Percentiles rank a stretch among this genome's conserved stretches.
Evolutionary conservation across 108 stramenopile genomes (phyloP).

Genomic region (Cyclostephanos tholiformis): DNA sequence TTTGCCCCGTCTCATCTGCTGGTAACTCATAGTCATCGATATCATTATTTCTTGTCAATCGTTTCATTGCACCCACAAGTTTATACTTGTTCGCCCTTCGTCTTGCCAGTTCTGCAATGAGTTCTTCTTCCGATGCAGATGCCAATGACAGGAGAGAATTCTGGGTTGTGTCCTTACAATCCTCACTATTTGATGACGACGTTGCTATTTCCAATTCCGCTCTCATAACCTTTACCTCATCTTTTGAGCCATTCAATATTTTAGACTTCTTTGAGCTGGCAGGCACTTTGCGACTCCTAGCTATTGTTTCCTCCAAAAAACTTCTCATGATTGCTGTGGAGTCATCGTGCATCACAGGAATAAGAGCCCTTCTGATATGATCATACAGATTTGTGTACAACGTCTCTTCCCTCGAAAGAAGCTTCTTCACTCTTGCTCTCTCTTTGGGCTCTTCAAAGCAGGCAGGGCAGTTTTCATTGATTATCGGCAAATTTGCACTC

Average conservation of each 20-base stretch:
- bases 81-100: conserved; percentile 65
- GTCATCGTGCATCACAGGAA: conserved; percentile 88
- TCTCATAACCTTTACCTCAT: conserved; percentile 3
- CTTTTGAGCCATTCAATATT: conserved; percentile 13
- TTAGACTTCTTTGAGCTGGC: conserved; percentile 11
- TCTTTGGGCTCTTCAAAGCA: conserved; percentile 99
- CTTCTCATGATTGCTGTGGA: conserved; percentile 75
- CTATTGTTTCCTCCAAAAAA: conserved; percentile 82
- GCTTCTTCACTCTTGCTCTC: conserved; percentile 94
- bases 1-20: conserved; percentile 74
- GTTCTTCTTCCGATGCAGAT: conserved; percentile 72
- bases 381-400: conserved; percentile 85
- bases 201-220: not conserved
- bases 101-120: conserved; percentile 75
- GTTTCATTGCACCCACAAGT: conserved; percentile 71
- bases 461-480: conserved; percentile 99
- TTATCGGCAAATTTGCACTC: conserved; percentile 87
- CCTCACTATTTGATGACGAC: not conserved
- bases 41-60: conserved; percentile 24
- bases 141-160: conserved; percentile 23
- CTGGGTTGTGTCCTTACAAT: not conserved
- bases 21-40: conserved; percentile 13
- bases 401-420: conserved; percentile 91
- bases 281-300: conserved; percentile 73
- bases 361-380: conserved; percentile 71